phyloP scores from a whole-genome alignment of 306 rosid genomes.

The Vicia villosa region DNA sequence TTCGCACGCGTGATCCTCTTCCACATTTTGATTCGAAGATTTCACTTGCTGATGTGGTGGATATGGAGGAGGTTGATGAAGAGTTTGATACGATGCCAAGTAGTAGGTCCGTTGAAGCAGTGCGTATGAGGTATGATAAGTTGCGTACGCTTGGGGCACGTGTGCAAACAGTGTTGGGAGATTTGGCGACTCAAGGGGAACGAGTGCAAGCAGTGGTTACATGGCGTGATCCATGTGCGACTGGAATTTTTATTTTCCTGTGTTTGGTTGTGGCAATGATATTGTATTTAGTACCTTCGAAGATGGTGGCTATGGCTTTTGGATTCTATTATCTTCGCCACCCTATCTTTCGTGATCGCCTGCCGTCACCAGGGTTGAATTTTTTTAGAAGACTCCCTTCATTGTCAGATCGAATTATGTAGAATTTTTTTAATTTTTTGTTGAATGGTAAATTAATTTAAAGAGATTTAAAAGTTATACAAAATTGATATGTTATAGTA shows the following conservation, averaged over 20 bases:
- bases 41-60: constrained; percentile 58
- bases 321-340: constrained; percentile 86
- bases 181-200: constrained; percentile 79
- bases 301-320: constrained; percentile 72
- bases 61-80: constrained; percentile 77
- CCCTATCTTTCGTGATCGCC: constrained; percentile 72
- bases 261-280: constrained; percentile 67
- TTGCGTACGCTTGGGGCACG: constrained; percentile 70
- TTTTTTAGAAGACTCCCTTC: constrained; percentile 83
- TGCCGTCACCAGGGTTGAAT: constrained; percentile 69
- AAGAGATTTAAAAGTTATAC: not conserved
- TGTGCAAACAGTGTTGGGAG: constrained; percentile 74
- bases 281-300: constrained; percentile 72
- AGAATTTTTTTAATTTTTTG: constrained; percentile 10
- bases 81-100: constrained; percentile 73
- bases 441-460: not conserved
- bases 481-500: not conserved
- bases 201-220: constrained; percentile 82
- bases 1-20: constrained; percentile 51
- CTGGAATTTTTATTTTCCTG: constrained; percentile 67
- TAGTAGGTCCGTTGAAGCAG: constrained; percentile 39
- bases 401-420: constrained; percentile 72
- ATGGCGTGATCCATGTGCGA: constrained; percentile 91
- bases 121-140: constrained; percentile 67
- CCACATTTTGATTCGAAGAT: constrained; percentile 67